These are phyloP conservation scores for Cystobasidium pallidum DNA, from an alignment of 1,284 basidiomycete species.

Conservation along the genomic window DNA sequence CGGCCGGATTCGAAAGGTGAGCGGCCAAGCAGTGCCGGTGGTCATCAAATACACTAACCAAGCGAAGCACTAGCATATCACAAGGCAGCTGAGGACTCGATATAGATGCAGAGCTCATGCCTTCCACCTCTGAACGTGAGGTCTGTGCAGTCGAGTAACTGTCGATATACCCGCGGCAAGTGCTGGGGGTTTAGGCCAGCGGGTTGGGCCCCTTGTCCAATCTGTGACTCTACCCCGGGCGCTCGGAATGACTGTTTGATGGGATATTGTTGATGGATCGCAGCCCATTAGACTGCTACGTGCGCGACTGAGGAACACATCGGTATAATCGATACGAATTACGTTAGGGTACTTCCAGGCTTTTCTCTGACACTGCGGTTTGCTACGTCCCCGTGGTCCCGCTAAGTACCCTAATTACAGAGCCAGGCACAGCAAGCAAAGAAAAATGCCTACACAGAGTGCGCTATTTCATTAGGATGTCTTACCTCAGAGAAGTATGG, in stretches of 20 bases:
- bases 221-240: too few relatives aligned
- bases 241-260: constrained; percentile 8
- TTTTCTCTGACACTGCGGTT: constrained; percentile 16
- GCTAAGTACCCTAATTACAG: constrained; percentile 10
- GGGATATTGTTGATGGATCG: constrained; percentile 9
- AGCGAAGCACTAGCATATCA: too few relatives aligned
- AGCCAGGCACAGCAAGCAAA: constrained; percentile 11
- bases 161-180: constrained; percentile 1
- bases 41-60: too few relatives aligned
- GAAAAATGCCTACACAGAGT: constrained; percentile 6
- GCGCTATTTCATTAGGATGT: constrained; percentile 16
- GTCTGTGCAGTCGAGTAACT: too few relatives aligned
- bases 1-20: too few relatives aligned
- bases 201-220: constrained; percentile 11
- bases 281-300: constrained; percentile 6
- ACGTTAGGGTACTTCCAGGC: constrained; percentile 4
- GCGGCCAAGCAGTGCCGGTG: too few relatives aligned
- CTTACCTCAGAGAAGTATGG: constrained; percentile 31
- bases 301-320: constrained; percentile 15
- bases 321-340: constrained; percentile 10
- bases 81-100: too few relatives aligned
- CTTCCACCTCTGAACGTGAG: too few relatives aligned
- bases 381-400: constrained; percentile 11
- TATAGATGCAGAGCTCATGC: too few relatives aligned
- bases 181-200: constrained; percentile 5